phyloP scores from a whole-genome alignment of 1,284 basidiomycete genomes.

The Ceratobasidium sp. region DNA sequence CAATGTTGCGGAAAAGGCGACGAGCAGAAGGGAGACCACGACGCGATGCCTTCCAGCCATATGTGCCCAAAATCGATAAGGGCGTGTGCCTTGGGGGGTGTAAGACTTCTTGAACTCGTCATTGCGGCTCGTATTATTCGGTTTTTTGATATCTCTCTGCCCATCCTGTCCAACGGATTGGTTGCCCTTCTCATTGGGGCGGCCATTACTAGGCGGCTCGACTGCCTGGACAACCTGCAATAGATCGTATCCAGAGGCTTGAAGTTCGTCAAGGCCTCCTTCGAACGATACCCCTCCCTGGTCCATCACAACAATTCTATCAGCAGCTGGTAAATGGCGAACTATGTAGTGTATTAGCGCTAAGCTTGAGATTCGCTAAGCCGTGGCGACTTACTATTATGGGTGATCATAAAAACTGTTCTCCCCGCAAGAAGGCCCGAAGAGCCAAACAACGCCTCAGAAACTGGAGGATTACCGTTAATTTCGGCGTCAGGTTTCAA shows the following conservation, averaged over 20 bases:
- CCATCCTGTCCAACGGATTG: neutral
- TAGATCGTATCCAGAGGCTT: constrained; percentile 2
- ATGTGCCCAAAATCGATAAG: constrained; percentile 11
- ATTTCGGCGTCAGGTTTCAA: too few relatives aligned
- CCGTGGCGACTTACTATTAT: neutral
- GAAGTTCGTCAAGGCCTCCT: constrained; percentile 1
- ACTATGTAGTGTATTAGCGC: neutral
- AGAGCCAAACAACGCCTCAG: neutral
- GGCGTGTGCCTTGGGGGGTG: constrained; percentile 10
- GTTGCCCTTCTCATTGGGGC: neutral
- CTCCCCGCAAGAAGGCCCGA: constrained; percentile 9
- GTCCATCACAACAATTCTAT: constrained; percentile 9
- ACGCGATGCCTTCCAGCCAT: constrained; percentile 20
- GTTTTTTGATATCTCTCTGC: neutral
- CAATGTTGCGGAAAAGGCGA: neutral
- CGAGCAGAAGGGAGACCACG: neutral
- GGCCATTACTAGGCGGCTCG: neutral
- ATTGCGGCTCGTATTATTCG: neutral
- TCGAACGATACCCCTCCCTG: constrained; percentile 2
- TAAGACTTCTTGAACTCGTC: constrained; percentile 6
- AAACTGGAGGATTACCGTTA: neutral
- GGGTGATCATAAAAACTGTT: constrained; percentile 10
- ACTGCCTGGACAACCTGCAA: neutral
- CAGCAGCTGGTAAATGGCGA: constrained; percentile 8
- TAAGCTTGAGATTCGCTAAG: neutral